Base-by-base conservation (phyloP, 2,329 filamentous ascomycete genomes). In the Claviceps sorghi region DNA sequence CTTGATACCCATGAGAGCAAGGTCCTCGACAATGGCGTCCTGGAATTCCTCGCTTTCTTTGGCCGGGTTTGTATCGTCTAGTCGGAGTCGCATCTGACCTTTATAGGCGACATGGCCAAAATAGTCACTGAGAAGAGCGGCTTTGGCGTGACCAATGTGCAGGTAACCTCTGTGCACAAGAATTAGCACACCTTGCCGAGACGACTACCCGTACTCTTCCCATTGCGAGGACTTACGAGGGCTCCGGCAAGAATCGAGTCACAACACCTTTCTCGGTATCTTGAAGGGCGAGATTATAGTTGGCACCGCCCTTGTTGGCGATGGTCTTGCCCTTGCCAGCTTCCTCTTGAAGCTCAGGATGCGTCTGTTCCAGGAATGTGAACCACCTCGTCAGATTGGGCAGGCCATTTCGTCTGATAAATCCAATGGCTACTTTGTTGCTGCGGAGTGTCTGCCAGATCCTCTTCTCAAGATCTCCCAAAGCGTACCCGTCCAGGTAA, bases 31-130 rank as follows among this genome's bases (percentile, higher is more conserved):
- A 56, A 98, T 98, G 5, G 89, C 79, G 69, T 97, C 89, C 66
- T 97, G 84, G 67, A 84, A 98, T 72, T 97, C 93, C 66, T 91
- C 83, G 74, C 95, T 96, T 76, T 98, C 93, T 68, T 97, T 97
- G 55, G 86, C 83, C 8, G 93, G 93, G 70, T 98, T 98, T 53
- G 93, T 98, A 65, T 98, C 93, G 65, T 98, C 93, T 64, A 98
- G 93, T 55, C 93, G 86, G 49, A 97, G 80, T 54, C 94, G 82
- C 61, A 98, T 76, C 62, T 85, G 94, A 62, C 93, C 93, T 55
- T 91, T 83, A 75, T 95, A 95, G 60, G 88, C 86, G 66, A 89
- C 84, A 68, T 96, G 89, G 45, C 89, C 91, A 61, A 97, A 97
- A 76, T 95, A 97, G 67, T 97, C 90, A 72, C 93, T 95, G 53